Evolutionary conservation across 163 green algal genomes (phyloP), one percentile per base, ranked within the genome.

Genomic region (Scenedesmus sp.): DNA sequence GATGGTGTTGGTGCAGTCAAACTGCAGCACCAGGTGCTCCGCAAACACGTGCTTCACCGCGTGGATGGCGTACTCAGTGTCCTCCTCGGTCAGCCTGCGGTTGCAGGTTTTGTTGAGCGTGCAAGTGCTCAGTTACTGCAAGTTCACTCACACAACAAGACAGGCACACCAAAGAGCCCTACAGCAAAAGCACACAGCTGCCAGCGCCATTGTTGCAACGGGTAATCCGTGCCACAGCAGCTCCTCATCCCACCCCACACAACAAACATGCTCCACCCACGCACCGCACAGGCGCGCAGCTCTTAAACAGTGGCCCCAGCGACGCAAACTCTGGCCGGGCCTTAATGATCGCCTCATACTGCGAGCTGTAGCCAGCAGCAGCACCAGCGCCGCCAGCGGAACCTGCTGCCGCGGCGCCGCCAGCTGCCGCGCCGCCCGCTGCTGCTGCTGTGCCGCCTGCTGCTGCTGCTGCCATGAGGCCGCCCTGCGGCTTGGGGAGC

Each of bases 1-100:
- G 73, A 99, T 99, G 2, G 98, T 99, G 96, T 99, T 99, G 92
- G 95, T 99, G 95, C 97, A 99, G 93, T 98, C 96, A 95, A 99
- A 99, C 95, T 99, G 98, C 60, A 99, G 94, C 62, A 99, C 97
- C 0, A 99, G 55, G 92, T 98, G 96, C 16, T 94, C 94, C 8
- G 90, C 85, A 88, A 98, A 99, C 9, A 99, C 89, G 94, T 99
- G 98, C 96, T 99, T 99, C n/a, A 99, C 92, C 34, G 94, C 96
- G 85, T 95, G 95, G 46, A 99, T 95, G 82, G 90, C 97, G 96
- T 99, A 99, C 96, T 99, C 98, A 0, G 98, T 99, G 94, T 99
- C 98, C 94, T 99, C 97, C 96, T 99, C 98, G 3, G 98, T 99
- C 64, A 99, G 95, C 92, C 96, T 95, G 90, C 9, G 8, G 9